Percentiles rank a stretch among this genome's conserved stretches.
phyloP scores from a whole-genome alignment of 805 yeast genomes.

The Brettanomyces naardenensis region DNA sequence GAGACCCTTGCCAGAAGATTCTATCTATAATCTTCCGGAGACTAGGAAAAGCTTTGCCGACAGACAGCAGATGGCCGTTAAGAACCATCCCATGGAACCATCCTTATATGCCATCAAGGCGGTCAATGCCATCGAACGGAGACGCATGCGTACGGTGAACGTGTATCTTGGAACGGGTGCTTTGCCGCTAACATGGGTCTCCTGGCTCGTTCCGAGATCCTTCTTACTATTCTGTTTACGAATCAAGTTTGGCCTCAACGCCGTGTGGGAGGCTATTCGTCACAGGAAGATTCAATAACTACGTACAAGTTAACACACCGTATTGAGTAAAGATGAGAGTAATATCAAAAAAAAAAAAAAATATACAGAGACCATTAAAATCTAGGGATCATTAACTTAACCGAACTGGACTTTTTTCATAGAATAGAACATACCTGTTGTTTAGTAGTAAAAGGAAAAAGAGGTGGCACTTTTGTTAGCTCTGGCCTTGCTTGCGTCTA shows the following conservation, averaged over 20 bases:
- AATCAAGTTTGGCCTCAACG: conserved; percentile 28
- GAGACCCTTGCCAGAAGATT: conserved; percentile 47
- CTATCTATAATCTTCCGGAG: conserved; percentile 45
- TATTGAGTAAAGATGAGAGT: too few relatives aligned
- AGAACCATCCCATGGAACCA: conserved; percentile 52
- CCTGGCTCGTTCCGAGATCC: conserved; percentile 21
- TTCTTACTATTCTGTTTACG: conserved; percentile 18
- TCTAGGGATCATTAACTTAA: too few relatives aligned
- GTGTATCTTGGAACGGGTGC: conserved; percentile 45
- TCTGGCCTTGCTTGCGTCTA: not conserved
- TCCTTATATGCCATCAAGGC: conserved; percentile 50
- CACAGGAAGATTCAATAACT: too few relatives aligned
- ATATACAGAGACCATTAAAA: too few relatives aligned
- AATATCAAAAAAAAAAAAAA: too few relatives aligned
- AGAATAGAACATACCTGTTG: too few relatives aligned
- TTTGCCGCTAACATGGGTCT: conserved; percentile 15
- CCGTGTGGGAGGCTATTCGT: conserved; percentile 25
- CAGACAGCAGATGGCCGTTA: conserved; percentile 52
- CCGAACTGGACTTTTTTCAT: too few relatives aligned
- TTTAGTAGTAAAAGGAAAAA: too few relatives aligned
- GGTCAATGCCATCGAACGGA: conserved; percentile 38
- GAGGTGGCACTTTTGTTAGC: too few relatives aligned
- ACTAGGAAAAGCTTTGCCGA: conserved; percentile 39
- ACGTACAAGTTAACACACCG: too few relatives aligned
- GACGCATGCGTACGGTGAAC: conserved; percentile 34